A percentile compares a stretch with the other conserved stretches of the same genome.
phyloP scores from a whole-genome alignment of 2,329 filamentous ascomycete genomes.

The Ophiostoma fasciatum region DNA sequence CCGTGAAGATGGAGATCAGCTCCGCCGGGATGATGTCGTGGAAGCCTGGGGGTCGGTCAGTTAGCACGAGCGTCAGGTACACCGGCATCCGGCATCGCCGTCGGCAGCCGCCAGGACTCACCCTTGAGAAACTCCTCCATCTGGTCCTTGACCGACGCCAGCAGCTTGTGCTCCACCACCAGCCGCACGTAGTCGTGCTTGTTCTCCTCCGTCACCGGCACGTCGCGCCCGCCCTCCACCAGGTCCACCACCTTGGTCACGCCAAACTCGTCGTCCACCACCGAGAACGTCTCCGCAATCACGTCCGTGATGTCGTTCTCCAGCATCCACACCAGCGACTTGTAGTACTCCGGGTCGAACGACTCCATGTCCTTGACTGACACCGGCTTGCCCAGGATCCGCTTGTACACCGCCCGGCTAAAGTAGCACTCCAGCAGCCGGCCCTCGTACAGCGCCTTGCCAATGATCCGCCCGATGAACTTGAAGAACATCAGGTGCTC shows the following conservation, averaged over 20 bases:
- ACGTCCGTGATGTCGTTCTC: conserved; percentile 98
- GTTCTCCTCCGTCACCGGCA: conserved; percentile 92
- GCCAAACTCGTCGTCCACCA: conserved; percentile 89
- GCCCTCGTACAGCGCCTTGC: conserved; percentile 92
- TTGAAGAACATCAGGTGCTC: conserved; percentile 98
- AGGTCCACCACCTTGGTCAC: conserved; percentile 79
- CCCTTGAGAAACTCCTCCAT: conserved; percentile 84
- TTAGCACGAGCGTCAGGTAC: background rate
- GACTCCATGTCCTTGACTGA: conserved; percentile 99
- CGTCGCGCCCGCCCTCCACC: conserved; percentile 73
- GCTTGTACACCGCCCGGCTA: conserved; percentile 95
- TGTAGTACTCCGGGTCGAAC: conserved; percentile 96
- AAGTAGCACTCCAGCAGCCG: conserved; percentile 97
- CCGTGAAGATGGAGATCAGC: conserved; percentile 92
- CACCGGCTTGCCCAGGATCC: conserved; percentile 84
- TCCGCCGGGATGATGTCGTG: conserved; percentile 95
- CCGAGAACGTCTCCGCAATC: conserved; percentile 89
- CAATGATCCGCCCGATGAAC: conserved; percentile 96
- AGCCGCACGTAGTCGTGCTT: conserved; percentile 95
- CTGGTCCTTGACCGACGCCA: conserved; percentile 85
- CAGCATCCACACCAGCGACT: conserved; percentile 95
- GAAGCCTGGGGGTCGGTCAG: conserved; percentile 43
- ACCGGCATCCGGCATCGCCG: too few relatives aligned
- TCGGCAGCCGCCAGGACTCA: too few relatives aligned
- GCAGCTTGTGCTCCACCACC: conserved; percentile 85